Percentiles rank a stretch among this genome's conserved stretches.
phyloP scores from a whole-genome alignment of 2,329 filamentous ascomycete genomes.

The Fusarium subglutinans region DNA sequence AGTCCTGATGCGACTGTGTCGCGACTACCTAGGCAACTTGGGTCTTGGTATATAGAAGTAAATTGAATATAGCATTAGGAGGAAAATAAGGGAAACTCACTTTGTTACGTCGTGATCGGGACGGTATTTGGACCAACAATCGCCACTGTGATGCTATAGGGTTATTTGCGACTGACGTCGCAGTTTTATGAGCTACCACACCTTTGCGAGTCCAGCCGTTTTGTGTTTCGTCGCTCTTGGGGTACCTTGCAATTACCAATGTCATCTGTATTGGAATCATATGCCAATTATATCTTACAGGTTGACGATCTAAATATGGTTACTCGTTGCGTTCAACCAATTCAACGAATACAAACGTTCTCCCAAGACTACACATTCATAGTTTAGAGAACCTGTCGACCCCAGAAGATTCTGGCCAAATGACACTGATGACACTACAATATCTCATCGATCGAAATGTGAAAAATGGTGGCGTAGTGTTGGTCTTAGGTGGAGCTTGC shows the following conservation, averaged over 20 bases:
- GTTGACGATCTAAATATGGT: neutral
- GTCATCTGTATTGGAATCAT: neutral
- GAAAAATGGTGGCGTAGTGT: constrained; percentile 42
- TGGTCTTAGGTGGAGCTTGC: constrained; percentile 44
- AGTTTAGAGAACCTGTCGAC: neutral
- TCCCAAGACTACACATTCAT: neutral
- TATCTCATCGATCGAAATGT: constrained; percentile 8
- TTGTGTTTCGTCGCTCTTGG: neutral
- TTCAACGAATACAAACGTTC: neutral
- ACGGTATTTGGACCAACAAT: constrained; percentile 1
- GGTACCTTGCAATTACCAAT: neutral
- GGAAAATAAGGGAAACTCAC: neutral
- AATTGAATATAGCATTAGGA: neutral
- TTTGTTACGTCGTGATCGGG: neutral
- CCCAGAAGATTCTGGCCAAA: constrained; percentile 1
- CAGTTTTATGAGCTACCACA: constrained; percentile 19
- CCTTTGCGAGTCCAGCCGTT: constrained; percentile 1
- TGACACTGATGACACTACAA: constrained; percentile 26
- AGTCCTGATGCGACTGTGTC: neutral
- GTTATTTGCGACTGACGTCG: constrained; percentile 18
- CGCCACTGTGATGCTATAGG: constrained; percentile 2
- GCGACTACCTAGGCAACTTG: neutral
- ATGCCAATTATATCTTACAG: neutral
- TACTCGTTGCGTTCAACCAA: neutral
- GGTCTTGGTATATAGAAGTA: neutral